These are phyloP conservation scores for Fusarium sp. DNA, from an alignment of 2,329 filamentous ascomycete genomes.

Conservation along the genomic window DNA sequence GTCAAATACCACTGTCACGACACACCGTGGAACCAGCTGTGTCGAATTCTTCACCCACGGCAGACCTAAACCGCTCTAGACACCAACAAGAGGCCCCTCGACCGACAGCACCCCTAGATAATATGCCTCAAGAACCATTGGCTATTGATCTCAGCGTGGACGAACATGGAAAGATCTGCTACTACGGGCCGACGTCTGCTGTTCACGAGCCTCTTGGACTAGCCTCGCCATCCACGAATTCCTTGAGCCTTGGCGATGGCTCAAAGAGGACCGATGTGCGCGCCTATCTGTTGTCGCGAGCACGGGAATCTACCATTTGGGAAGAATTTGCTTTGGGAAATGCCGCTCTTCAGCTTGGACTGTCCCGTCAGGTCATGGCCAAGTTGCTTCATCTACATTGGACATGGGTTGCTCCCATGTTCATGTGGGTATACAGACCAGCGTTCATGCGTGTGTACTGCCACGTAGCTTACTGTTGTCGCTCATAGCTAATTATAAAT, in stretches of 20 bases:
- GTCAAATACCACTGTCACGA: background rate
- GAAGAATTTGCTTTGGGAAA: conserved; percentile 8
- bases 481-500: too few relatives aligned
- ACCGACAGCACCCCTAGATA: background rate
- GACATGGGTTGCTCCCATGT: conserved; percentile 13
- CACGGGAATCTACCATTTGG: conserved; percentile 2
- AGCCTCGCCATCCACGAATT: background rate
- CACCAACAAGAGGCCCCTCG: background rate
- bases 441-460: conserved; percentile 6
- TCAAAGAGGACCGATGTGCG: background rate
- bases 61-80: background rate
- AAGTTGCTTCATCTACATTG: conserved; percentile 13
- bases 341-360: background rate
- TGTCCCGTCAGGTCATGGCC: background rate
- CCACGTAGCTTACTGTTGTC: too few relatives aligned
- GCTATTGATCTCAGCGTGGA: conserved; percentile 5
- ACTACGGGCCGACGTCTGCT: conserved; percentile 6
- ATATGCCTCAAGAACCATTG: background rate
- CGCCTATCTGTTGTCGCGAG: background rate
- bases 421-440: conserved; percentile 10
- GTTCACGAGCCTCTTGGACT: conserved; percentile 1
- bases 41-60: background rate
- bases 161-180: conserved; percentile 11
- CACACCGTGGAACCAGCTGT: background rate
- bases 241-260: background rate